phyloP scores from a whole-genome alignment of 164 flowering plant species.

The Sedum album region DNA sequence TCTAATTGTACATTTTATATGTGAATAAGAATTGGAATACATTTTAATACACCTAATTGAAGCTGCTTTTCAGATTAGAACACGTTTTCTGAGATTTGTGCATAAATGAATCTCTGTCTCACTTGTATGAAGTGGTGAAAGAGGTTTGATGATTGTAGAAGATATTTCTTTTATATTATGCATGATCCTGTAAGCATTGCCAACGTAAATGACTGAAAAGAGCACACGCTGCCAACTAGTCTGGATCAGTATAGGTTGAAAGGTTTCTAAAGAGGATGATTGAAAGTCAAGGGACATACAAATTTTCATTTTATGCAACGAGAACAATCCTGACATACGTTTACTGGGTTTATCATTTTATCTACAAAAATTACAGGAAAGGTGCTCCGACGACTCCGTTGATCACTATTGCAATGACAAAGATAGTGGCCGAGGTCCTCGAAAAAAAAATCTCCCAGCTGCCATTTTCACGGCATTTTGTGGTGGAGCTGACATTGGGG shows the following conservation, averaged over 20 bases:
- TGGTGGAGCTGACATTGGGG: slow-evolving; percentile 93
- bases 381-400: slow-evolving; percentile 98
- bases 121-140: not conserved
- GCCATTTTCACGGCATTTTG: slow-evolving; percentile 88
- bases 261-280: not conserved
- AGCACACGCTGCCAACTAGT: too few species aligned
- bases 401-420: slow-evolving; percentile 83
- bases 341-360: not conserved
- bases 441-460: slow-evolving; percentile 86
- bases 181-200: not conserved
- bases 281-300: not conserved
- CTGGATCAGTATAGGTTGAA: not conserved
- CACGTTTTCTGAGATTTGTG: too few species aligned
- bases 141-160: not conserved
- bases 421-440: slow-evolving; percentile 66
- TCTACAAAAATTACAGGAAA: slow-evolving; percentile 44
- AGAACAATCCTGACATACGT: not conserved
- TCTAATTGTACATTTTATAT: not conserved
- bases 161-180: not conserved
- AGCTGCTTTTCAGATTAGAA: too few species aligned
- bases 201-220: not conserved
- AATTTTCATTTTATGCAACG: not conserved
- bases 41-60: not conserved
- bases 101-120: too few species aligned
- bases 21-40: not conserved